Base-by-base conservation (phyloP, 2,329 filamentous ascomycete genomes). In the Mollisia scopiformis region DNA sequence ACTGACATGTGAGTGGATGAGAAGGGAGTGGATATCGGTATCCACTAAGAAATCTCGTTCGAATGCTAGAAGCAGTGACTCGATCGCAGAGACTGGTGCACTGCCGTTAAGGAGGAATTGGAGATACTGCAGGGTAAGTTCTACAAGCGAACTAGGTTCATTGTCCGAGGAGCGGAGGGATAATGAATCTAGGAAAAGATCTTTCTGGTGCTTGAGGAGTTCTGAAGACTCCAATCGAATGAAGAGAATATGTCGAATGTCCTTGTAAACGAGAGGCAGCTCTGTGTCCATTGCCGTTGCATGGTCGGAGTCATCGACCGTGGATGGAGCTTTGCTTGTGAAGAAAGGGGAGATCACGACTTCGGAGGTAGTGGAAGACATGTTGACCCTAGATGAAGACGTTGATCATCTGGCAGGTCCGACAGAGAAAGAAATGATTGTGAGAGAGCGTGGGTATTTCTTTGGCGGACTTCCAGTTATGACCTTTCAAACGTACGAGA, bases 391-490 rank as follows among this genome's bases (percentile, higher is more conserved):
- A 46, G 41, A 25, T 25, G 41, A 46, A 46, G 41, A 25, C 27
- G 14, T 14, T 46, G 41, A 46, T 46, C 41, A 46, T 46, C 41
- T 46, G 41, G 41, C 21, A 25, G 19, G 41, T 46, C 41, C 41
- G 41, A 46, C 41, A 46, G 27, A 8, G 41, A 46, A 46, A 46
- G 21, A 25, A 46, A 46, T 46, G 41, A 46, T 13, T 3, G 41
- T 23, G 21, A 46, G 41, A 25, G 41, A 46, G 41, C 23, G 41
- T 46, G 41, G 41, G 41, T 46, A 46, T 46, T 46, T 46, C 41
- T 46, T 46, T 46, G 41, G 41, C 41, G 41, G 41, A 46, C 41
- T 46, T 46, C 41, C 41, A 46, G 41, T 46, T 46, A 46, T 46
- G 41, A 46, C 16, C 41, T 25, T 25, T 46, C 41, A 11, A 46